A percentile compares a stretch with the other conserved stretches of the same genome.
phyloP scores from a whole-genome alignment of 2,329 filamentous ascomycete genomes.

The Rutstroemia sydowiana region DNA sequence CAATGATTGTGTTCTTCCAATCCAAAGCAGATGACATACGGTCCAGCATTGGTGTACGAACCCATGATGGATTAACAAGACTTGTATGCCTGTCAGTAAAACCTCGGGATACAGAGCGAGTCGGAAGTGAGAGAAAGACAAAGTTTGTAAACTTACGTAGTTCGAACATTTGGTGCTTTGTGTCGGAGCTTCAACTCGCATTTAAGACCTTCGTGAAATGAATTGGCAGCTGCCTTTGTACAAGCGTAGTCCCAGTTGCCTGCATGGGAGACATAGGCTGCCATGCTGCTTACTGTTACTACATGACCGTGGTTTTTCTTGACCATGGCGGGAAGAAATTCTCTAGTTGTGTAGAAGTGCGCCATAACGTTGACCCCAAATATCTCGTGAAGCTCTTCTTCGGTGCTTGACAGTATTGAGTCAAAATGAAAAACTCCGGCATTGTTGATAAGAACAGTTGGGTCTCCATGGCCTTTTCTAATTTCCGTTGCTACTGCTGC shows the following conservation, averaged over 20 bases:
- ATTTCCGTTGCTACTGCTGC: constrained; percentile 44
- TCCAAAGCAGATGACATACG: constrained; percentile 42
- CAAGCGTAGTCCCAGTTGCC: constrained; percentile 54
- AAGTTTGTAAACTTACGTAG: constrained; percentile 23
- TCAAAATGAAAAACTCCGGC: constrained; percentile 55
- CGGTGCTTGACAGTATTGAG: constrained; percentile 49
- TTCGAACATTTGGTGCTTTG: constrained; percentile 53
- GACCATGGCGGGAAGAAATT: constrained; percentile 62
- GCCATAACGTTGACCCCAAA: constrained; percentile 65
- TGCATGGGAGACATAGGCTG: constrained; percentile 18
- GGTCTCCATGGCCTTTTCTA: constrained; percentile 48
- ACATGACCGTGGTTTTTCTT: constrained; percentile 61
- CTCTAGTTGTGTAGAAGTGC: constrained; percentile 55
- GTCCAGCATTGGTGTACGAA: constrained; percentile 49
- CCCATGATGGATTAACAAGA: constrained; percentile 56
- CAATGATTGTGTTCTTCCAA: constrained; percentile 44
- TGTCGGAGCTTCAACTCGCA: constrained; percentile 52
- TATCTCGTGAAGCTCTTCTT: constrained; percentile 52
- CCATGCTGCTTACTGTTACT: constrained; percentile 55
- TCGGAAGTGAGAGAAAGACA: neutral
- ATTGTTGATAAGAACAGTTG: constrained; percentile 67
- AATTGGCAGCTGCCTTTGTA: constrained; percentile 57
- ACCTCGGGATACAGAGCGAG: neutral
- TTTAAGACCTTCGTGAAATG: constrained; percentile 60
- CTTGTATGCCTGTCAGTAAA: constrained; percentile 30